These are phyloP conservation scores for Peronospora destructor DNA, from an alignment of 352 stramenopile genomes.

Conservation along the genomic window DNA sequence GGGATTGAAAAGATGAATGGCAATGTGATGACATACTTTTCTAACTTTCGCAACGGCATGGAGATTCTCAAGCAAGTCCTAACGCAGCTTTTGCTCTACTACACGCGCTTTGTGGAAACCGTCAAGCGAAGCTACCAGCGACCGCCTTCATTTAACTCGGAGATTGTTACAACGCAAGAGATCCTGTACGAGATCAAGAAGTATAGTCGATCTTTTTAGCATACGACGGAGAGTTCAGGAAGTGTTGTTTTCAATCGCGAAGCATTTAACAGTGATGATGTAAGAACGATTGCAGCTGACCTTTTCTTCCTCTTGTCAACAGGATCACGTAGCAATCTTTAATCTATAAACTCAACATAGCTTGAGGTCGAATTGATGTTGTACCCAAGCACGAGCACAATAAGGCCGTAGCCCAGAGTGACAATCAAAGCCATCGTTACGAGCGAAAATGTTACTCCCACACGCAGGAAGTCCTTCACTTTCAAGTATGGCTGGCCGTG, in stretches of 20 bases:
- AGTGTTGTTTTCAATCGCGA: slow-evolving; percentile 18
- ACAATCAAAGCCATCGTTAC: slow-evolving; percentile 81
- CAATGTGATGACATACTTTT: slow-evolving; percentile 96
- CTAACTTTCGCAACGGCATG: slow-evolving; percentile 98
- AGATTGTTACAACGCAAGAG: slow-evolving; percentile 93
- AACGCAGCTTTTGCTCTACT: slow-evolving; percentile 97
- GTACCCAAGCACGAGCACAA: slow-evolving; percentile 75
- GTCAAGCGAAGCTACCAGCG: slow-evolving; percentile 89
- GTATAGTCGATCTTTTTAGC: slow-evolving; percentile 91
- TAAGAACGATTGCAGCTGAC: slow-evolving; percentile 10
- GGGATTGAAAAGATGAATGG: slow-evolving; percentile 97
- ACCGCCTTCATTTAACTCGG: slow-evolving; percentile 82
- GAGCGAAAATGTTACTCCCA: slow-evolving; percentile 81
- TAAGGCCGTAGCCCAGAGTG: slow-evolving; percentile 79
- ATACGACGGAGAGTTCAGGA: slow-evolving; percentile 1
- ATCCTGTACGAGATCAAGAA: slow-evolving; percentile 98
- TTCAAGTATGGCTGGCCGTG: slow-evolving; percentile 82
- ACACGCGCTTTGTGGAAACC: slow-evolving; percentile 97
- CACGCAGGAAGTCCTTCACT: slow-evolving; percentile 82
- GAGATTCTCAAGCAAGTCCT: slow-evolving; percentile 99
- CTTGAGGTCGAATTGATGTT: slow-evolving; percentile 48
- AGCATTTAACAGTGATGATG: slow-evolving; percentile 5
- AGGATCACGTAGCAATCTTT: slow-evolving; percentile 8
- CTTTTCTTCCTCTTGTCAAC: slow-evolving; percentile 8
- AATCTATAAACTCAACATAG: slow-evolving; percentile 22